Evolutionary conservation across 2,329 filamentous ascomycete species (phyloP).

Genomic region (Keithomyces neogunnii): DNA sequence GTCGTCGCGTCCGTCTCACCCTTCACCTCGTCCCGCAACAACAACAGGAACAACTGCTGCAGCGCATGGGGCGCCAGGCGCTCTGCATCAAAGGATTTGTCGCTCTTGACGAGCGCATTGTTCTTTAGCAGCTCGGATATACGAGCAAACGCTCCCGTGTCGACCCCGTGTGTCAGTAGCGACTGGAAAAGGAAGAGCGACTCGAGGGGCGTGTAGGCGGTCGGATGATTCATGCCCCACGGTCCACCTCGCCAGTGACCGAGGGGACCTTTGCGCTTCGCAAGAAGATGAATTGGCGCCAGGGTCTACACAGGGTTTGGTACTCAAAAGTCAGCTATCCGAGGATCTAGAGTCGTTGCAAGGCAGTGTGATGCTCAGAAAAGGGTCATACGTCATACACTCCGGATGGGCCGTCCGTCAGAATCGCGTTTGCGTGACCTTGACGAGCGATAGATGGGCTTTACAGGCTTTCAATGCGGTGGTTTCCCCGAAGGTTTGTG

Average conservation of each 20-base stretch:
- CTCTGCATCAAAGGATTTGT: conserved; percentile 61
- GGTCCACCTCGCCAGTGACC: conserved; percentile 46
- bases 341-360: not conserved
- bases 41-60: conserved; percentile 65
- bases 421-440: conserved; percentile 23
- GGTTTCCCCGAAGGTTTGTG: conserved; percentile 20
- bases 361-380: not conserved
- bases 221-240: conserved; percentile 48
- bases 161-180: conserved; percentile 58
- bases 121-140: conserved; percentile 68
- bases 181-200: conserved; percentile 78
- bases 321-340: not conserved
- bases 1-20: conserved; percentile 30
- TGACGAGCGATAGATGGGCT: conserved; percentile 19
- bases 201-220: conserved; percentile 76
- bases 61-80: conserved; percentile 72
- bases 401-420: conserved; percentile 2
- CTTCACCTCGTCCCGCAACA: conserved; percentile 66
- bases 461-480: conserved; percentile 14
- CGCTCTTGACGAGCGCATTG: conserved; percentile 64
- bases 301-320: conserved; percentile 27
- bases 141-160: conserved; percentile 55
- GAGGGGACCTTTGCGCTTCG: conserved; percentile 46
- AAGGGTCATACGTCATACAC: conserved; percentile 17
- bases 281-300: conserved; percentile 47